Evolutionary conservation across 371 early-diverging fungal genomes (phyloP).

Genomic region (Mortierella sp.): DNA sequence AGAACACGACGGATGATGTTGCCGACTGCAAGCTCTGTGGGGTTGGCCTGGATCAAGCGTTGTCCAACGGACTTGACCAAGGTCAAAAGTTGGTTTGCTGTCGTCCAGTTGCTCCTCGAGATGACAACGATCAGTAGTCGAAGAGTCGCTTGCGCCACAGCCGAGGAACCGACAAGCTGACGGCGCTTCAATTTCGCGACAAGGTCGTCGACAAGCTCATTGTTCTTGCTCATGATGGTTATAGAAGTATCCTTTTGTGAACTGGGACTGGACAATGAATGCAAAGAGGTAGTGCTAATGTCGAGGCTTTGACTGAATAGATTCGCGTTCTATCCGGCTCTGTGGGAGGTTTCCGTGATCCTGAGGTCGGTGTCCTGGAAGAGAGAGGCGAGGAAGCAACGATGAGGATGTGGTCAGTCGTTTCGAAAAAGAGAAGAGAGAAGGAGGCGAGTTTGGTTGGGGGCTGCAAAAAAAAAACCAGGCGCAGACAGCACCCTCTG

Average conservation of each 20-base stretch:
- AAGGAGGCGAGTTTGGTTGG: no score
- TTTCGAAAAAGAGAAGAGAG: no score
- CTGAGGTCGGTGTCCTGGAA: no score
- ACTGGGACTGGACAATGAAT: no score
- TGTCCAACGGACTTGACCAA: constrained; percentile 76
- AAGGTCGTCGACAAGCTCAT: constrained; percentile 49
- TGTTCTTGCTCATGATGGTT: constrained; percentile 19
- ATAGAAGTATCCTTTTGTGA: not conserved
- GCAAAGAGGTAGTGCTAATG: no score
- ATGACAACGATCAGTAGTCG: constrained; percentile 83
- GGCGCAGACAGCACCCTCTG: constrained; percentile 8
- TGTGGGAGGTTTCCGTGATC: no score
- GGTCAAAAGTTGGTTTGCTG: constrained; percentile 66
- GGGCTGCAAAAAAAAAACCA: not conserved
- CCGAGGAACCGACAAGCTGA: constrained; percentile 80
- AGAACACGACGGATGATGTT: constrained; percentile 89
- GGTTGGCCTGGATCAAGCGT: constrained; percentile 82
- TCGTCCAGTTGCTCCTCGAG: constrained; percentile 78
- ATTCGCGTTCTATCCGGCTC: no score
- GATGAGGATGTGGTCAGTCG: no score
- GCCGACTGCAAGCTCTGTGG: constrained; percentile 88
- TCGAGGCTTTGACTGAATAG: no score
- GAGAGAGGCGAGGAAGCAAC: no score
- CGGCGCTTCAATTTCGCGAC: constrained; percentile 59
- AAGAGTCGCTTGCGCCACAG: constrained; percentile 84